These are phyloP conservation scores for Hemisphaericaspora lyxosophila DNA, from an alignment of 1,139 yeast species.

Conservation along the genomic window DNA sequence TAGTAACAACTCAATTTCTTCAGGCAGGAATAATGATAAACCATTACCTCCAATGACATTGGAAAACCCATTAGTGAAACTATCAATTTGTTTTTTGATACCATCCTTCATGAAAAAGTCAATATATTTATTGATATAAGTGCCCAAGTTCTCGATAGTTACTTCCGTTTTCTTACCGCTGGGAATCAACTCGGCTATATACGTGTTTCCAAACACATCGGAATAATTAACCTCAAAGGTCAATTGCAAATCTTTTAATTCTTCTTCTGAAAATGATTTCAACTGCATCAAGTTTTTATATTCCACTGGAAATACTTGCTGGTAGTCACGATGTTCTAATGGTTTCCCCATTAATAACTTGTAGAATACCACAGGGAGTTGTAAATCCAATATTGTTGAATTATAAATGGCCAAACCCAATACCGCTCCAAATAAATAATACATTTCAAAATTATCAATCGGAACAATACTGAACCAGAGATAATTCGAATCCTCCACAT, in stretches of 20 bases:
- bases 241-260: slow-evolving; percentile 30
- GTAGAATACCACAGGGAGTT: slow-evolving; percentile 73
- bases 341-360: slow-evolving; percentile 65
- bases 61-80: slow-evolving; percentile 69
- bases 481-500: slow-evolving; percentile 65
- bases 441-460: slow-evolving; percentile 50
- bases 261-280: slow-evolving; percentile 38
- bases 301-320: slow-evolving; percentile 64
- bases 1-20: slow-evolving; percentile 74
- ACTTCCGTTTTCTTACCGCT: slow-evolving; percentile 59
- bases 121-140: slow-evolving; percentile 63
- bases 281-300: slow-evolving; percentile 59
- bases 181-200: slow-evolving; percentile 50
- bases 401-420: slow-evolving; percentile 89
- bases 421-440: slow-evolving; percentile 78
- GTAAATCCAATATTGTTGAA: slow-evolving; percentile 78
- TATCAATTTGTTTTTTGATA: slow-evolving; percentile 50
- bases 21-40: slow-evolving; percentile 70
- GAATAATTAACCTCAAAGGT: slow-evolving; percentile 42
- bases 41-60: slow-evolving; percentile 82
- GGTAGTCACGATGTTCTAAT: slow-evolving; percentile 61
- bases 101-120: slow-evolving; percentile 59
- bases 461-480: slow-evolving; percentile 71
- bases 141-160: slow-evolving; percentile 51
- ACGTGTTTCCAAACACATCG: slow-evolving; percentile 37